A percentile compares a stretch with the other conserved stretches of the same genome.
Conservation (phyloP, 2,329 filamentous ascomycete genomes). For the Botrytis tulipae region DNA sequence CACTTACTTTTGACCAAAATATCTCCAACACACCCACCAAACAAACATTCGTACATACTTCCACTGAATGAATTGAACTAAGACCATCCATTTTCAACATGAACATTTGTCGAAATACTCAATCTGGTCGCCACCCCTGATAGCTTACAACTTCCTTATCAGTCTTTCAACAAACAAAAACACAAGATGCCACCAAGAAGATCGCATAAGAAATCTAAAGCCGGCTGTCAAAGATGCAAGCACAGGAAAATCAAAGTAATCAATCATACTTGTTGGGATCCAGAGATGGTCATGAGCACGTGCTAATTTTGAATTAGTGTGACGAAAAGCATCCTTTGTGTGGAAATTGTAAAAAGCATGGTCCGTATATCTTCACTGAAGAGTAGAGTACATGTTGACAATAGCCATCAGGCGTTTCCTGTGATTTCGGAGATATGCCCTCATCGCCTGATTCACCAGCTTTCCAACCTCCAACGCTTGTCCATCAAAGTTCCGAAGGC, state of each 20-base stretch:
- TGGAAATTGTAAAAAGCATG: constrained; percentile 66
- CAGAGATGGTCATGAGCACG: neutral
- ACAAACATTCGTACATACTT: neutral
- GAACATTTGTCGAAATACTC: neutral
- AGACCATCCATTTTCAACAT: neutral
- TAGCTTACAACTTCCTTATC: neutral
- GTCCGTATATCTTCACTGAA: constrained; percentile 7
- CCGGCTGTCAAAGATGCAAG: constrained; percentile 66
- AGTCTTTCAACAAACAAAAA: neutral
- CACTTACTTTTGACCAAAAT: neutral
- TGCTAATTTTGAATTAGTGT: constrained; percentile 44
- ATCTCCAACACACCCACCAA: neutral
- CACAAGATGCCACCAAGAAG: constrained; percentile 58
- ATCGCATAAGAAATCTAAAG: constrained; percentile 68
- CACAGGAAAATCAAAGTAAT: constrained; percentile 66
- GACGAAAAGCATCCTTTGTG: constrained; percentile 65
- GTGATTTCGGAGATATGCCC: constrained; percentile 55
- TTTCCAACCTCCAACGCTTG: constrained; percentile 14
- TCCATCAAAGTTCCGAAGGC: constrained; percentile 5
- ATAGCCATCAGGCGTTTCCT: constrained; percentile 48
- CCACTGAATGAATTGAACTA: neutral
- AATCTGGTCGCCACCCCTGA: neutral
- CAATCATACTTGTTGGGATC: neutral
- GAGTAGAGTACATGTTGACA: neutral
- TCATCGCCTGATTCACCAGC: constrained; percentile 25